Base-by-base conservation (phyloP, 2,329 filamentous ascomycete genomes). In the Talaromyces sp. region DNA sequence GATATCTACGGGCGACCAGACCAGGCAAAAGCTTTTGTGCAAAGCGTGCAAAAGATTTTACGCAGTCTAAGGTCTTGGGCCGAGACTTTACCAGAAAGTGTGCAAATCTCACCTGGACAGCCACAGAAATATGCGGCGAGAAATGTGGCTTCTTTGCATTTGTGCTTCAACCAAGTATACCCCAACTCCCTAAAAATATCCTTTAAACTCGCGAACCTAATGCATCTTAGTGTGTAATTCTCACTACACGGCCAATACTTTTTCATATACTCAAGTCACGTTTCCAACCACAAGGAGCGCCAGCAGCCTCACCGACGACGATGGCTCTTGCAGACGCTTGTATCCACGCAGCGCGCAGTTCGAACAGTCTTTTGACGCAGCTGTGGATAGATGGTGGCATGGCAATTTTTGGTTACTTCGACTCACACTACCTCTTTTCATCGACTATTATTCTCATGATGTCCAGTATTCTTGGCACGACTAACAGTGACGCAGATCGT, bases 361-460 rank as follows among this genome's bases (percentile, higher is more conserved):
- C 59, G 32, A 59, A 59, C 46, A 54, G 55, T 10, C 63, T 68
- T 9, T 63, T 65, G 9, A 62, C 62, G 10, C 65, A 64, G 11
- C 57, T 67, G 26, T 66, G 65, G 65, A 62, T 56, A 10, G 65
- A 67, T 41, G 60, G 59, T 7, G 59, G 58, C 21, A 59, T 62
- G 57, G 48, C 59, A 31, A 64, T 59, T 6, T 63, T 64, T 43
- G 54, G 61, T 46, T 61, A 64, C 57, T 50, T 65, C 57, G 57
- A 63, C 26, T 56, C 61, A 5, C 59, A 63, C 27, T 63, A 63
- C 32, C 54, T 63, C 24, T 63, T 63, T 31, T 63, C 61, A n/a
- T 63, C 61, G 3, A 63, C 61, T 24, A 63, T 63, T n/a, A 63
- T 63, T 35, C 61, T 63, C 21, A 61, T 63, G 61, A 63, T 63